phyloP scores from a whole-genome alignment of 768 basidiomycete species.

The Floccularia luteovirens region DNA sequence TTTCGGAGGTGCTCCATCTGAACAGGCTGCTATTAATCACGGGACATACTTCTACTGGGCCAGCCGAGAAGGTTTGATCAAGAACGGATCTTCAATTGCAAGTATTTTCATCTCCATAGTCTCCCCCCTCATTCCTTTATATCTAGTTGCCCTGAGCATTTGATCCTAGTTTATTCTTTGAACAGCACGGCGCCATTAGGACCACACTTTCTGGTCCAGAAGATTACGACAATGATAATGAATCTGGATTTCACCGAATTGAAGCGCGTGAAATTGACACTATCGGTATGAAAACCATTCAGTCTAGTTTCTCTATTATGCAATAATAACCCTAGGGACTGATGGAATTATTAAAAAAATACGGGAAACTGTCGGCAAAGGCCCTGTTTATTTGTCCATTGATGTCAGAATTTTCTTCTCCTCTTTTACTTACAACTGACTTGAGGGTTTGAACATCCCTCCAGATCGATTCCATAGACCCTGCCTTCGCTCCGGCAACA shows the following conservation, averaged over 20 bases:
- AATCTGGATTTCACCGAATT: constrained; percentile 74
- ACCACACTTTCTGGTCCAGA: constrained; percentile 74
- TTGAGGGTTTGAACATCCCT: constrained; percentile 1
- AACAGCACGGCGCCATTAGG: constrained; percentile 79
- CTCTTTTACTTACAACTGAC: constrained; percentile 1
- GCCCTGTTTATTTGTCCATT: constrained; percentile 74
- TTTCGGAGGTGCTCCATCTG: constrained; percentile 68
- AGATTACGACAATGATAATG: constrained; percentile 74
- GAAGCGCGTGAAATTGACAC: constrained; percentile 83
- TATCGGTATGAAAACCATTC: constrained; percentile 48
- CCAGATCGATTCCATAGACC: constrained; percentile 76
- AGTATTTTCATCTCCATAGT: constrained; percentile 37
- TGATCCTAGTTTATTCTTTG: constrained; percentile 69
- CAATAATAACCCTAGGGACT: too few species aligned
- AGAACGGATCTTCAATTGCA: constrained; percentile 77
- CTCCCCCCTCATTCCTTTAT: constrained; percentile 9
- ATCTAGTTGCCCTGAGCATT: constrained; percentile 19
- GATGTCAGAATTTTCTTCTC: constrained; percentile 38
- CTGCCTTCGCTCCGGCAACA: constrained; percentile 76
- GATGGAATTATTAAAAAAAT: constrained; percentile 78
- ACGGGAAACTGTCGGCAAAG: constrained; percentile 64
- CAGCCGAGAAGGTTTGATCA: constrained; percentile 72
- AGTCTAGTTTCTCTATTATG: too few species aligned
- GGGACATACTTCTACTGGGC: constrained; percentile 93
- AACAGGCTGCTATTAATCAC: constrained; percentile 73